phyloP scores from a whole-genome alignment of 306 rosid species.

The Fagus crenata region DNA sequence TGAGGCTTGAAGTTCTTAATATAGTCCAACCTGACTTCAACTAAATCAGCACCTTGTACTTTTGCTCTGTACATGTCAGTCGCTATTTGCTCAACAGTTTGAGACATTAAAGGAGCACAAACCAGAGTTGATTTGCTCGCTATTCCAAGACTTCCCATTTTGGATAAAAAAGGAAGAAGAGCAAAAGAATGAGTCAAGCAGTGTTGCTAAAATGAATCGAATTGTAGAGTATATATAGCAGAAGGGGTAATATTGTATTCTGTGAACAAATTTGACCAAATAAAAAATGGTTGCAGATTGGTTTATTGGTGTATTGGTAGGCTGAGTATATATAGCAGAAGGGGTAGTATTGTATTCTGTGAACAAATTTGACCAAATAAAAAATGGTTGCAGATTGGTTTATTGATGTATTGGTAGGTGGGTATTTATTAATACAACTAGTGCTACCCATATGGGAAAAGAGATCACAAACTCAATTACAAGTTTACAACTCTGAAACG shows the following conservation, averaged over 20 bases:
- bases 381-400: not conserved
- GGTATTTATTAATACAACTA: no score
- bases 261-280: no score
- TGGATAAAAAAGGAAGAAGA: not conserved
- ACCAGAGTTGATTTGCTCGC: conserved; percentile 18
- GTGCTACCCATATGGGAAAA: no score
- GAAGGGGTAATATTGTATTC: no score
- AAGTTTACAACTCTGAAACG: no score
- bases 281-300: no score
- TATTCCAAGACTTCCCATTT: conserved; percentile 12
- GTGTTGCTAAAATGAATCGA: no score
- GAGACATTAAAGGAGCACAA: conserved; percentile 38
- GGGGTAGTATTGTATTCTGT: not conserved
- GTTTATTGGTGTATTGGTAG: no score
- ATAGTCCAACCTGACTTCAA: conserved; percentile 38
- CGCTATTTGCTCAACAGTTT: conserved; percentile 34
- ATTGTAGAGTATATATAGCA: no score
- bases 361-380: not conserved
- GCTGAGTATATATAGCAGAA: not conserved
- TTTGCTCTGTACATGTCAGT: conserved; percentile 42
- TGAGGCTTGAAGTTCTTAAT: conserved; percentile 36
- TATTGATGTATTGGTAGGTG: no score
- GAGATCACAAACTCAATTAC: not conserved
- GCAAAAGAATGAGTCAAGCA: no score
- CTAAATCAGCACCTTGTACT: conserved; percentile 47